These are phyloP conservation scores for Blumeria hordei DNA, from an alignment of 2,329 filamentous ascomycete genomes.

Conservation along the genomic window DNA sequence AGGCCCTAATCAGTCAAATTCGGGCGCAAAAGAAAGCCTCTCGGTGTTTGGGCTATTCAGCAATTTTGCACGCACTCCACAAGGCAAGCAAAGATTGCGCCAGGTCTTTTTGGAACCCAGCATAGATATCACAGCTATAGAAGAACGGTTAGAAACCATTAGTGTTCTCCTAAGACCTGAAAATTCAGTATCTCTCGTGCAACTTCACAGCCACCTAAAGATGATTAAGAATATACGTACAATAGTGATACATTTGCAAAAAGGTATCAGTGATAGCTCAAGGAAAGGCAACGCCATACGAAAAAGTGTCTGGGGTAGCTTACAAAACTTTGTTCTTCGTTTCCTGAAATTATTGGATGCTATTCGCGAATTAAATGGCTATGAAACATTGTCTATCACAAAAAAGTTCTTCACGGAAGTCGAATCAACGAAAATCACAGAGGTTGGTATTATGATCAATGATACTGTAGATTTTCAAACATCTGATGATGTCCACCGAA, in stretches of 20 bases:
- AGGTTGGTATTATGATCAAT: constrained; percentile 45
- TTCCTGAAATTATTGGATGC: constrained; percentile 43
- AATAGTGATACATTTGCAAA: constrained; percentile 44
- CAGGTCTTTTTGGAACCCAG: constrained; percentile 64
- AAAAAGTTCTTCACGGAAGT: constrained; percentile 35
- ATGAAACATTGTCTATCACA: constrained; percentile 25
- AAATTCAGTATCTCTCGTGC: constrained; percentile 31
- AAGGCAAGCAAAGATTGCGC: constrained; percentile 52
- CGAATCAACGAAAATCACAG: constrained; percentile 31
- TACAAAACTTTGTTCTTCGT: constrained; percentile 47
- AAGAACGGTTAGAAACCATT: constrained; percentile 47
- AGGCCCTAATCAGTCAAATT: constrained; percentile 34
- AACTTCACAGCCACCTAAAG: constrained; percentile 35
- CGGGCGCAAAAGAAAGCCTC: constrained; percentile 52
- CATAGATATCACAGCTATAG: constrained; percentile 40
- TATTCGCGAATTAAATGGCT: constrained; percentile 30
- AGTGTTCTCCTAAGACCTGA: constrained; percentile 39
- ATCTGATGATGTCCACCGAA: constrained; percentile 41
- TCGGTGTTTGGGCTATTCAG: constrained; percentile 71
- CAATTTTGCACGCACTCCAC: constrained; percentile 47
- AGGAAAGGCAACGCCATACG: constrained; percentile 22
- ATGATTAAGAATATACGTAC: constrained; percentile 54
- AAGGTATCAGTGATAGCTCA: constrained; percentile 39
- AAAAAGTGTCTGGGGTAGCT: constrained; percentile 46
- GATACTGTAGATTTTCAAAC: constrained; percentile 59